A percentile compares a stretch with the other conserved stretches of the same genome.
Evolutionary conservation across 257 asterid genomes (phyloP).

Genomic region (Solanum pinnatisectum): DNA sequence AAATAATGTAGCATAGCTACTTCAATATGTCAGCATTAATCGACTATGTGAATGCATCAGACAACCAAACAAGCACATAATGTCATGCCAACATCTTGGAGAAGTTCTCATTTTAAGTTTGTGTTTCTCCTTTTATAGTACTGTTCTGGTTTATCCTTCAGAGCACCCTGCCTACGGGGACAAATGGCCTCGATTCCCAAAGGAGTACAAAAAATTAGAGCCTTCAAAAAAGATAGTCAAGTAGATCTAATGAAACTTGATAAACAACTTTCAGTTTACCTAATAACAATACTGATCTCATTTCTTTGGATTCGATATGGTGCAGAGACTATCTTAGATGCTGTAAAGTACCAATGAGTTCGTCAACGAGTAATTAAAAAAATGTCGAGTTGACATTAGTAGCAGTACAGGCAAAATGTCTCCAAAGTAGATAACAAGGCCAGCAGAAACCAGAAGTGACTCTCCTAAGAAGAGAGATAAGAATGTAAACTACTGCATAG

Average conservation of each 20-base stretch:
- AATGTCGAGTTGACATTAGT: neutral
- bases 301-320: too few species aligned
- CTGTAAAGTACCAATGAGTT: too few species aligned
- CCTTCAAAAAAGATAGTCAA: neutral
- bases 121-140: neutral
- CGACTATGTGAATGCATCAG: neutral
- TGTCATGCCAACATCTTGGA: neutral
- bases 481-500: neutral
- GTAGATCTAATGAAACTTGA: neutral
- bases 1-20: neutral
- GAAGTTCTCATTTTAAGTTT: neutral
- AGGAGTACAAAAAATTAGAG: neutral
- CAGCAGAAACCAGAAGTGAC: conserved; percentile 71
- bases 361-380: neutral
- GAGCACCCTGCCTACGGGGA: neutral
- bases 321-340: too few species aligned
- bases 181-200: neutral
- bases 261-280: too few species aligned
- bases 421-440: conserved; percentile 70
- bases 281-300: too few species aligned
- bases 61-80: neutral
- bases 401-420: too few species aligned
- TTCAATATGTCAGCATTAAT: neutral
- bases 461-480: conserved; percentile 39
- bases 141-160: neutral